phyloP scores from a whole-genome alignment of 257 asterid genomes.

The Solanum clarkiae region DNA sequence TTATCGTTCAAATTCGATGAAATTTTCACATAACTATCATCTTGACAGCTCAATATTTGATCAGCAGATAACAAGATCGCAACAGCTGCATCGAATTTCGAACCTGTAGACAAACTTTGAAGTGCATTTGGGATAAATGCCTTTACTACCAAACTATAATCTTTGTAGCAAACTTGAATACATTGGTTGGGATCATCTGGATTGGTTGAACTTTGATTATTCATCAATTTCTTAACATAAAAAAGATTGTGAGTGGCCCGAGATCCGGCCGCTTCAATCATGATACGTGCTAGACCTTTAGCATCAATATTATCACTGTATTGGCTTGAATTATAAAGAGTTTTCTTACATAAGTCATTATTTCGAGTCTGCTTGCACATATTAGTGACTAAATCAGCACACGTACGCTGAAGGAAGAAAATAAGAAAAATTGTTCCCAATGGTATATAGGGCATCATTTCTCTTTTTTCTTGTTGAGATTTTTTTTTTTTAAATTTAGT shows the following conservation, averaged over 20 bases:
- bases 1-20: neutral
- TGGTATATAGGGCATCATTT: neutral
- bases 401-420: neutral
- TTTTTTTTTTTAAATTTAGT: neutral
- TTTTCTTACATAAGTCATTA: neutral
- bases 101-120: neutral
- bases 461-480: neutral
- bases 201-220: neutral
- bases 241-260: neutral
- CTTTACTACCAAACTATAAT: neutral
- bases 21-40: neutral
- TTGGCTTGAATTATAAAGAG: neutral
- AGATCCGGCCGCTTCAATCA: neutral
- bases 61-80: neutral
- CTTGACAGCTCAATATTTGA: neutral
- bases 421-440: neutral
- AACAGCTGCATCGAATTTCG: neutral
- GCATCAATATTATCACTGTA: neutral
- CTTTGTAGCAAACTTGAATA: neutral
- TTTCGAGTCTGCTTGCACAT: neutral
- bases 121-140: neutral
- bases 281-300: neutral
- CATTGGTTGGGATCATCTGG: neutral
- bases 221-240: neutral
- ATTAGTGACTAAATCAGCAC: neutral